A percentile compares a stretch with the other conserved stretches of the same genome.
These are phyloP conservation scores for Blastobotrys apis DNA, from an alignment of 1,139 yeast genomes.

Conservation along the genomic window DNA sequence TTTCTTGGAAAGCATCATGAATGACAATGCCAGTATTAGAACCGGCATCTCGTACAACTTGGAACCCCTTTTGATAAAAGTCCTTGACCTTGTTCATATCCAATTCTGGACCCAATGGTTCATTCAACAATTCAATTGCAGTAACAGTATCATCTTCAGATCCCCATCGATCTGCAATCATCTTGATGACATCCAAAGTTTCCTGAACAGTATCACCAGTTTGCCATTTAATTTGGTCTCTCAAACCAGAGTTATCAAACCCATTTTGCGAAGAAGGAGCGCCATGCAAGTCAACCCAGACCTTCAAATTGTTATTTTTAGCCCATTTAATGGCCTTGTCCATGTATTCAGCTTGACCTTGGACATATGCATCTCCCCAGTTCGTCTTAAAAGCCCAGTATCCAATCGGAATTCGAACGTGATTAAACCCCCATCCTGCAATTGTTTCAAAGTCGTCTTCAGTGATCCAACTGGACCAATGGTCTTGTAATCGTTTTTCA, in stretches of 20 bases:
- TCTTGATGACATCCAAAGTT: slow-evolving; percentile 46
- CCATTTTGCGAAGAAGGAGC: slow-evolving; percentile 97
- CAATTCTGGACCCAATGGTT: slow-evolving; percentile 73
- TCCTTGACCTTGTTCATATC: slow-evolving; percentile 55
- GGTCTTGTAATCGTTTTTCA: slow-evolving; percentile 48
- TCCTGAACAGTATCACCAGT: slow-evolving; percentile 45
- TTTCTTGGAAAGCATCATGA: slow-evolving; percentile 69
- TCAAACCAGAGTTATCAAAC: slow-evolving; percentile 86
- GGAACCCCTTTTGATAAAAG: slow-evolving; percentile 56
- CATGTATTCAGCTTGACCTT: slow-evolving; percentile 71
- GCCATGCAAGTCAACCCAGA: slow-evolving; percentile 92
- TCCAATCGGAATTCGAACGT: slow-evolving; percentile 89
- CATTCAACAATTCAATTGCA: slow-evolving; percentile 84
- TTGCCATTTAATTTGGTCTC: slow-evolving; percentile 58
- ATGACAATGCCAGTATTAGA: slow-evolving; percentile 51
- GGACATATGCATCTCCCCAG: slow-evolving; percentile 77
- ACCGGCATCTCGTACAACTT: slow-evolving; percentile 45
- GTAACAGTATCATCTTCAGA: slow-evolving; percentile 63
- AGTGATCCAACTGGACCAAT: slow-evolving; percentile 78
- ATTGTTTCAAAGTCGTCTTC: slow-evolving; percentile 68
- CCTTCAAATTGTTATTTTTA: slow-evolving; percentile 55
- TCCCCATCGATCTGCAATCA: slow-evolving; percentile 59
- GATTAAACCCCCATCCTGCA: slow-evolving; percentile 64
- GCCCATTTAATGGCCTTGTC: slow-evolving; percentile 80
- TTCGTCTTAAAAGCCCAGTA: slow-evolving; percentile 84